Base-by-base conservation (phyloP, 805 yeast genomes). In the Saccharomycopsis malanga region DNA sequence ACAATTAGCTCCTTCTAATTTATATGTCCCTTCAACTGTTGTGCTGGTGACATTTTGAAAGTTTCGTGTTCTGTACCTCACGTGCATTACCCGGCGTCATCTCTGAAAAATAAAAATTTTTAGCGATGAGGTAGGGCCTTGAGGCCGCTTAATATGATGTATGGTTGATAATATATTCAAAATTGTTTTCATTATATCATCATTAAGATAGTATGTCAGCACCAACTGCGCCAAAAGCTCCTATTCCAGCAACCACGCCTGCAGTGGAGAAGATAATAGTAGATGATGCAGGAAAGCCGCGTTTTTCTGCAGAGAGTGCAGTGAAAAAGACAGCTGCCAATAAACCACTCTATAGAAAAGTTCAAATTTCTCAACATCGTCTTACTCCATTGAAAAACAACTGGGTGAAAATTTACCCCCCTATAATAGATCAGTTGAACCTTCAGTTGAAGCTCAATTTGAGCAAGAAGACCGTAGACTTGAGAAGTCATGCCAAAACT, bases 341-440 rank as follows among this genome's bases (percentile, higher is more conserved):
- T 25, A 87, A 87, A 65, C 69, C 82, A 45, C 97, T 91, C 65
- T 74, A 83, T 46, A 76, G 98, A 68, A 89, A 89, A 60, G 85
- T 93, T 9, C 78, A 91, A 2, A 94, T 93, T 27, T 98, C 98
- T 35, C 98, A 97, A 25, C 98, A 93, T 64, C 77, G 99, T 73
- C 83, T 93, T 88, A 76, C 95, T 1, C 98, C 98, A 21, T 74
- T 93, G 58, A 85, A 87, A 64, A 78, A 77, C 54, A 74, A 81
- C 39, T 93, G 99, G 99, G 76, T 87, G 39, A 93, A 93, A 63
- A 83, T 93, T 39, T 93, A 93, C 62, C 95, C 95, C 29, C 98
- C 98, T 4, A 70, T 93, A 56, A 98, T 93, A 32, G 96, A 93
- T 53, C 96, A 89, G 66, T 73, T 93, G 57, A 88, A 93, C 62